These are phyloP conservation scores for Cyclotella cryptica DNA, from an alignment of 108 stramenopile species.

Conservation along the genomic window DNA sequence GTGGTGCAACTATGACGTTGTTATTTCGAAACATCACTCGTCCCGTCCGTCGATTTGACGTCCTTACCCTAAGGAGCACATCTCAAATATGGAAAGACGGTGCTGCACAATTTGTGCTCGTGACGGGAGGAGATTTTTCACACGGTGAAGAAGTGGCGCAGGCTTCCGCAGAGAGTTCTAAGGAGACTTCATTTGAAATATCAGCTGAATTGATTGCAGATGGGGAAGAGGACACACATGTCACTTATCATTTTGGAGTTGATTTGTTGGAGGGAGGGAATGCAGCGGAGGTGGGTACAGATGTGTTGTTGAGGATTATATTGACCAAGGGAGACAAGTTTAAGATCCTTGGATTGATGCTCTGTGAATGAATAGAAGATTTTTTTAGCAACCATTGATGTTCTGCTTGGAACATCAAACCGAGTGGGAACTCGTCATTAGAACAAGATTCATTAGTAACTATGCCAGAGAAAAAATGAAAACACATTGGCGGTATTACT, in stretches of 20 bases:
- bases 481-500: too few species aligned
- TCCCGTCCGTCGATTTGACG: conserved; percentile 45
- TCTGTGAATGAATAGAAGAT: conserved; percentile 35
- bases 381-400: not conserved
- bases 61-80: conserved; percentile 50
- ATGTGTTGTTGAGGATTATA: conserved; percentile 46
- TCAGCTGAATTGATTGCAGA: conserved; percentile 44
- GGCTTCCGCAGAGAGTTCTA: conserved; percentile 29
- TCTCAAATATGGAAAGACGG: conserved; percentile 50
- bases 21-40: conserved; percentile 48
- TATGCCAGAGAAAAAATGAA: too few species aligned
- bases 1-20: conserved; percentile 47
- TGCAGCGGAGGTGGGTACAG: conserved; percentile 29
- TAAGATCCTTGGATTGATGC: conserved; percentile 56
- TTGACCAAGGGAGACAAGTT: conserved; percentile 46
- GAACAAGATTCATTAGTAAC: too few species aligned
- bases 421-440: too few species aligned
- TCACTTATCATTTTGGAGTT: conserved; percentile 55
- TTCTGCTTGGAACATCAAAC: too few species aligned
- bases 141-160: conserved; percentile 42
- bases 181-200: conserved; percentile 44
- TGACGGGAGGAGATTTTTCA: conserved; percentile 54
- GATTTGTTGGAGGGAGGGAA: conserved; percentile 39
- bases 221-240: conserved; percentile 35
- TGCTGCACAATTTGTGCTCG: conserved; percentile 39